These are phyloP conservation scores for Bolboschoenoplectus hybrid DNA, from an alignment of 202 grass and related monocot genomes.

Conservation along the genomic window DNA sequence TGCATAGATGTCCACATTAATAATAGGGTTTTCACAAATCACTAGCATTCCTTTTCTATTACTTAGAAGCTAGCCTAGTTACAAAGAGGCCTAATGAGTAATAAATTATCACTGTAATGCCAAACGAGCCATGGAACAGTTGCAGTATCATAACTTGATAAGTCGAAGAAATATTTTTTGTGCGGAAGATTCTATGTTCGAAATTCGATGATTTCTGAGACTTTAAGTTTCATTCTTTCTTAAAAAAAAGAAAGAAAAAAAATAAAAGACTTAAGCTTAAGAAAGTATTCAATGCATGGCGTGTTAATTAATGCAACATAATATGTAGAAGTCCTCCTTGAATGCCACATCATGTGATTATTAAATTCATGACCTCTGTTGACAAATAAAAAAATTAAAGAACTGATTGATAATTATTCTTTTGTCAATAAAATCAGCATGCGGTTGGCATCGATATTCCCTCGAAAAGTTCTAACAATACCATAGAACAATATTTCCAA, in stretches of 20 bases:
- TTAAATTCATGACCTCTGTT: not conserved
- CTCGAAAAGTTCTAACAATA: not conserved
- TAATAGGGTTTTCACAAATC: no score
- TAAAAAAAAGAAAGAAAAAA: no score
- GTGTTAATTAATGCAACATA: not conserved
- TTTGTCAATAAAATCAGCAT: not conserved
- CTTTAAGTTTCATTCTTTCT: no score
- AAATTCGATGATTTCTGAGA: not conserved
- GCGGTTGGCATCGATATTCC: not conserved
- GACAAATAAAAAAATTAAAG: not conserved
- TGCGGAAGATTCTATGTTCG: no score
- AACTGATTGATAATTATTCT: not conserved
- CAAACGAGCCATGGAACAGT: no score
- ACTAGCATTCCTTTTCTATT: no score
- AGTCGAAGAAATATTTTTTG: no score
- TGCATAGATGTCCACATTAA: no score
- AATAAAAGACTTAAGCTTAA: not conserved
- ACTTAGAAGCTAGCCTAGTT: no score
- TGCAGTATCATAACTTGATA: no score
- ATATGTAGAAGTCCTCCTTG: not conserved
- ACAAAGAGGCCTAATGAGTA: no score
- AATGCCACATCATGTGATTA: not conserved
- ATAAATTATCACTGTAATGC: no score
- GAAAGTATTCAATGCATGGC: not conserved
- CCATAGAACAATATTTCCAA: not conserved